Evolutionary conservation across 805 yeast genomes (phyloP).

Genomic region (Saccharomycopsis lassenensis): DNA sequence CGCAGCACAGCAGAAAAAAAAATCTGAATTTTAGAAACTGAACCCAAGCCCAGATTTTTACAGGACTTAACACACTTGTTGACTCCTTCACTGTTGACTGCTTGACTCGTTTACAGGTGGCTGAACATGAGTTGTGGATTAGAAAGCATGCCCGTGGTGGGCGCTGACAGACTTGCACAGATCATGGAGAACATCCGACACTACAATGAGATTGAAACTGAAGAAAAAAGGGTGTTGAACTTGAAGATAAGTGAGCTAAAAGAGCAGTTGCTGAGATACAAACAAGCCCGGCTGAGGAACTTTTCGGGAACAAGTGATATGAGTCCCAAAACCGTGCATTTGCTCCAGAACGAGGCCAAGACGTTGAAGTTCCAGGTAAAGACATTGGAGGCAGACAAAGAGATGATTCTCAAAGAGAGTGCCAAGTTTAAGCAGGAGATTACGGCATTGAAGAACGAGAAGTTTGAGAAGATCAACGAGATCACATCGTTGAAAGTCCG

Average conservation of each 20-base stretch:
- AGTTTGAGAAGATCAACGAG: slow-evolving; percentile 16
- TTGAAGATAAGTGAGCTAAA: slow-evolving; percentile 8
- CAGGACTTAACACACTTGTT: too few relatives aligned
- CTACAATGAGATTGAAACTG: slow-evolving; percentile 13
- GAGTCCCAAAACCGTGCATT: too few relatives aligned
- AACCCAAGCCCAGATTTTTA: too few relatives aligned
- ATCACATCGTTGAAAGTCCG: slow-evolving; percentile 11
- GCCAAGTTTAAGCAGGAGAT: slow-evolving; percentile 8
- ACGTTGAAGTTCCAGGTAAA: slow-evolving; percentile 10
- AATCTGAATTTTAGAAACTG: too few relatives aligned
- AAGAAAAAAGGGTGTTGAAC: slow-evolving; percentile 9
- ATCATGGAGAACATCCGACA: slow-evolving; percentile 7
- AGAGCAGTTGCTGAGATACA: slow-evolving; percentile 4
- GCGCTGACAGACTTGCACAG: too few relatives aligned
- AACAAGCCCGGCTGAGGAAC: too few relatives aligned
- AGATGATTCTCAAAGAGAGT: slow-evolving; percentile 7
- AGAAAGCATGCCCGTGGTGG: too few relatives aligned
- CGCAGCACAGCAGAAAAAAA: too few relatives aligned
- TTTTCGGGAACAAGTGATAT: too few relatives aligned
- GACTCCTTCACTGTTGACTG: too few relatives aligned
- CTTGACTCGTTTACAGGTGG: too few relatives aligned
- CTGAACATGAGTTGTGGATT: too few relatives aligned
- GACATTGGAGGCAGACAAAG: slow-evolving; percentile 11
- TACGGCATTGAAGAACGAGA: slow-evolving; percentile 11
- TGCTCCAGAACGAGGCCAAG: slow-evolving; percentile 11